phyloP scores from a whole-genome alignment of 2,329 filamentous ascomycete species.

The Ophiostoma ips region DNA sequence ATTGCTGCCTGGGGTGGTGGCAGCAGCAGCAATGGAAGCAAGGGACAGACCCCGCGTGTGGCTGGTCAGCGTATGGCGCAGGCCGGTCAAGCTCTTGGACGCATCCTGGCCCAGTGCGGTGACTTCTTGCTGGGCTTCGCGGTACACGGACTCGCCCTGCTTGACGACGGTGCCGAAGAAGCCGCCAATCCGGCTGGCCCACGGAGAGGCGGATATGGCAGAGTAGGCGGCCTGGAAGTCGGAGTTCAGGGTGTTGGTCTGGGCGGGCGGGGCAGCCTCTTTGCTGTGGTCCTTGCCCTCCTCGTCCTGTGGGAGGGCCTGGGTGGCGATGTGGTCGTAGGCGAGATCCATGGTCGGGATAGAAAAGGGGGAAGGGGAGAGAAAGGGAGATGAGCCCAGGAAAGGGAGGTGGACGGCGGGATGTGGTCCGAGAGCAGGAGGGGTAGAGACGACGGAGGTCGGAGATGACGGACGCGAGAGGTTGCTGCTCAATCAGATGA shows the following conservation, averaged over 20 bases:
- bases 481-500: background rate
- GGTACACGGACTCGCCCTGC: conserved; percentile 76
- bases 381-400: background rate
- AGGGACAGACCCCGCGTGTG: conserved; percentile 64
- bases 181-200: conserved; percentile 78
- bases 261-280: background rate
- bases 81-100: conserved; percentile 60
- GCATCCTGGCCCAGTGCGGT: conserved; percentile 68
- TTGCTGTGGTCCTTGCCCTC: conserved; percentile 27
- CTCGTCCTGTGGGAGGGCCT: conserved; percentile 49
- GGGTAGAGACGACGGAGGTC: background rate
- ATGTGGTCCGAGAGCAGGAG: background rate
- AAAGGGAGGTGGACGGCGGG: background rate
- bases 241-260: conserved; percentile 50
- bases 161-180: conserved; percentile 88
- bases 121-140: conserved; percentile 75
- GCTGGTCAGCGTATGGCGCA: conserved; percentile 53
- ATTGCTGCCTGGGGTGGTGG: conserved; percentile 20
- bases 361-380: too few relatives aligned
- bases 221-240: conserved; percentile 94
- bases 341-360: conserved; percentile 76
- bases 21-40: conserved; percentile 29
- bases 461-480: background rate
- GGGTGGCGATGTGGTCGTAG: conserved; percentile 92
- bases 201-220: conserved; percentile 78